Base-by-base conservation (phyloP, 768 basidiomycete genomes). In the Trametes cubensis region DNA sequence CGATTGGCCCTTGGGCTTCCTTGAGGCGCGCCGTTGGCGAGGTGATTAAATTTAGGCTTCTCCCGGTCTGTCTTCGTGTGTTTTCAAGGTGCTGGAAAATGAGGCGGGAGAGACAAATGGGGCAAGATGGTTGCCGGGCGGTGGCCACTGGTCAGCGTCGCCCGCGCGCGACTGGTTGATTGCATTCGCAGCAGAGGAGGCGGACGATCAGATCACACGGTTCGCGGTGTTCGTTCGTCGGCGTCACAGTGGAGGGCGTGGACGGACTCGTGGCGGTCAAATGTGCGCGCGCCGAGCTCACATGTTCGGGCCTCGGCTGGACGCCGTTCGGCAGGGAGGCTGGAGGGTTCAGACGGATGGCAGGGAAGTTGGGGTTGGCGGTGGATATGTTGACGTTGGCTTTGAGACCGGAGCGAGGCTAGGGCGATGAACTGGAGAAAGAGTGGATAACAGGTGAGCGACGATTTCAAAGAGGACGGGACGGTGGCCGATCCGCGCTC, bases 171-270 rank as follows among this genome's bases (percentile, higher is more conserved):
- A 34, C 34, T 34, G 34, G 34, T 6, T 34, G 34, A 34, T 34
- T 34, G 34, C 34, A 34, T 34, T 34, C 34, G 34, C 34, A 34
- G 11, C 10, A 11, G 41, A 18, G 23, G 25, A 17, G 15, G 48
- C 30, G 45, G 47, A 15, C 58, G 49, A 59, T 59, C 58, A 44
- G 49, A 59, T 59, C 58, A 59, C 58, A 59, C 58, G 49, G 39
- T 20, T 52, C 10, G 52, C 30, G 41, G 40, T 8, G 14, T 25
- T 34, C 34, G 34, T n/a, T n/a, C n/a, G n/a, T n/a, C n/a, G n/a
- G n/a, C n/a, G n/a, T 34, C 34, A 34, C 34, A 10, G 34, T 34
- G 34, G 52, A 28, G 25, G 53, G 53, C 53, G 21, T 40, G 38
- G 52, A 2, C 13, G 52, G 39, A 47, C 30, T 56, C 42, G 42